A percentile compares a stretch with the other conserved stretches of the same genome.
Evolutionary conservation across 208 protist species (phyloP).

Genomic region (Acanthamoeba castellanii): DNA sequence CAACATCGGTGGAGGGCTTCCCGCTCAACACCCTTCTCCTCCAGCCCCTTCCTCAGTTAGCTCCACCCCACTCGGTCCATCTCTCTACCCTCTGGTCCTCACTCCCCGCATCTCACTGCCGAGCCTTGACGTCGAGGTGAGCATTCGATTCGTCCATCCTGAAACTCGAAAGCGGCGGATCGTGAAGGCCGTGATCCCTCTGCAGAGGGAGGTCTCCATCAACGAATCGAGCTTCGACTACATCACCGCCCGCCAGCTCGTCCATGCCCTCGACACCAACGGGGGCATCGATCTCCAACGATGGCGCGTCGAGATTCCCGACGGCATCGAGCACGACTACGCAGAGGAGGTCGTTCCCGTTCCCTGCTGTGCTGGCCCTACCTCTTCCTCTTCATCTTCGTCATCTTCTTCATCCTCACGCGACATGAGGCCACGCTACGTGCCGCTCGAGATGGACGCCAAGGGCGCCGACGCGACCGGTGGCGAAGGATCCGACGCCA

Average conservation of each 20-base stretch:
- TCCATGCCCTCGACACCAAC: not conserved
- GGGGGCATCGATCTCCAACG: conserved; percentile 17
- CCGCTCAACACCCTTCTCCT: not conserved
- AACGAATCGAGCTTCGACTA: conserved; percentile 30
- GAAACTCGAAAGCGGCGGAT: not conserved
- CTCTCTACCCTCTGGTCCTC: not conserved
- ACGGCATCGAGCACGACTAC: conserved; percentile 11
- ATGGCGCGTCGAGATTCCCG: conserved; percentile 36
- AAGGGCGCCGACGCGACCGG: not conserved
- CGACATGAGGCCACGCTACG: not conserved
- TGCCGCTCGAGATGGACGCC: conserved; percentile 18
- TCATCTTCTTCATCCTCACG: not conserved
- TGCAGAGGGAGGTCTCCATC: not conserved
- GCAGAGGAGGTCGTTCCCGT: not conserved
- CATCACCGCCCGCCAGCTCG: conserved; percentile 11
- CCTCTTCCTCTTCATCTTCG: not conserved
- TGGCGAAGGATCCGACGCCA: not conserved
- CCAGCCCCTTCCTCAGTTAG: not conserved
- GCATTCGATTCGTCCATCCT: conserved; percentile 24
- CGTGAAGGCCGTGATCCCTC: not conserved
- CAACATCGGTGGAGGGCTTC: not conserved
- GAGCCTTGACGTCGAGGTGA: conserved; percentile 8
- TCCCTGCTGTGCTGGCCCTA: not conserved
- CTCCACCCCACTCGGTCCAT: not conserved
- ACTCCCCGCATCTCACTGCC: not conserved